Conservation (phyloP, 495 filamentous ascomycete species). For the Aspergillus homomorphus region DNA sequence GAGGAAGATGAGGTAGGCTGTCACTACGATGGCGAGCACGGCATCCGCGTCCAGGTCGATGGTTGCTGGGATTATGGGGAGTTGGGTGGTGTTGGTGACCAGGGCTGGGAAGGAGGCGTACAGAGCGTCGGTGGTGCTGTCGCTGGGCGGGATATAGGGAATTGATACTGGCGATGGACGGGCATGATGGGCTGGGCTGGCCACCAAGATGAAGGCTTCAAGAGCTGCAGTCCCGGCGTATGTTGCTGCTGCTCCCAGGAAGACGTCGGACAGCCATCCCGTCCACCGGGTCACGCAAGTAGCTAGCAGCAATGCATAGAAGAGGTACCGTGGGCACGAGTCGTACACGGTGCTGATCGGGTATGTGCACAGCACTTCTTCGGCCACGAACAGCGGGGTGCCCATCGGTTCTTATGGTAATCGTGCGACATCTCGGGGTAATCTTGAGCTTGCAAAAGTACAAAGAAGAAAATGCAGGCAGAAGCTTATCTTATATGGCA, state of each 20-base stretch:
- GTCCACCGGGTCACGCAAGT: conserved; percentile 34
- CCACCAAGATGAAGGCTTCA: conserved; percentile 33
- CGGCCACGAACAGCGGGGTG: conserved; percentile 30
- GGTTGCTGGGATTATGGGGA: conserved; percentile 26
- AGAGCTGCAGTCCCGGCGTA: conserved; percentile 38
- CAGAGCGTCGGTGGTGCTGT: conserved; percentile 18
- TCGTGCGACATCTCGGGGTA: background rate
- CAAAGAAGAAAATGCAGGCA: background rate
- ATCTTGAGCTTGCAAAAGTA: background rate
- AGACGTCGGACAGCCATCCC: conserved; percentile 33
- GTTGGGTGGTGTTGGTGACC: conserved; percentile 20
- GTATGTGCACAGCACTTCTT: conserved; percentile 33
- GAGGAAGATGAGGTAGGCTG: conserved; percentile 37
- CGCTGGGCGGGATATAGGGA: conserved; percentile 22
- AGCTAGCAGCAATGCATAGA: conserved; percentile 31
- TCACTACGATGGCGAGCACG: conserved; percentile 36
- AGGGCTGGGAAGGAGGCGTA: conserved; percentile 23
- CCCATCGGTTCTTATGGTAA: background rate
- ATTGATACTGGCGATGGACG: conserved; percentile 23
- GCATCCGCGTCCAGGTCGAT: conserved; percentile 35
- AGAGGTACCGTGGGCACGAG: conserved; percentile 36
- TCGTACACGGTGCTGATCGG: conserved; percentile 38
- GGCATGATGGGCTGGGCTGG: conserved; percentile 13
- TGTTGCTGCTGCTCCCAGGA: conserved; percentile 32
- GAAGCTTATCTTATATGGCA: background rate